phyloP scores from a whole-genome alignment of 2,329 filamentous ascomycete species.

The Ascomycota sp. region DNA sequence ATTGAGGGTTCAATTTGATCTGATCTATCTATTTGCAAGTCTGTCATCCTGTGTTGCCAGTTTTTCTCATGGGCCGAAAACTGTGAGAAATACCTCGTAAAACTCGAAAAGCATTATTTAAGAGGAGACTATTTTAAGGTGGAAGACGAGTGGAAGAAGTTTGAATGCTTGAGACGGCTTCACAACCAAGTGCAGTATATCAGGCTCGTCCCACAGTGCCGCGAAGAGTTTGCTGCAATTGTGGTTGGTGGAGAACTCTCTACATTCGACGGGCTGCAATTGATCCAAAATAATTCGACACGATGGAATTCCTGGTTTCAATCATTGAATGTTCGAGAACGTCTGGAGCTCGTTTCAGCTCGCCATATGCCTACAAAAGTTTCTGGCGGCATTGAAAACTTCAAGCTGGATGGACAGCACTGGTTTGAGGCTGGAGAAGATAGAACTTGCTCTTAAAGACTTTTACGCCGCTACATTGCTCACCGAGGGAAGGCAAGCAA shows the following conservation, averaged over 20 bases:
- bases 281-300: neutral
- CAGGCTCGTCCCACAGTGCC: neutral
- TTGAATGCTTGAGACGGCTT: neutral
- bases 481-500: neutral
- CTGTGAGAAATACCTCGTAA: neutral
- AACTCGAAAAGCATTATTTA: neutral
- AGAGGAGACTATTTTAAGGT: neutral
- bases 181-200: neutral
- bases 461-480: neutral
- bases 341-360: neutral
- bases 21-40: neutral
- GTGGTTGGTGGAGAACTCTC: neutral
- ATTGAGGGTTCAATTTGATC: neutral
- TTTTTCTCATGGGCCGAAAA: neutral
- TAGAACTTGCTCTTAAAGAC: neutral
- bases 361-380: neutral
- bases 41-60: no score
- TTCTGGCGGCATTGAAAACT: neutral
- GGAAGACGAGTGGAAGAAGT: neutral
- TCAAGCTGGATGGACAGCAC: neutral
- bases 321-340: neutral
- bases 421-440: neutral
- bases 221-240: slow-evolving; percentile 1
- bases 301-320: neutral
- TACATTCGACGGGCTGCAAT: neutral